Evolutionary conservation across 2,329 filamentous ascomycete genomes (phyloP).

Genomic region (Aulographum hederae): DNA sequence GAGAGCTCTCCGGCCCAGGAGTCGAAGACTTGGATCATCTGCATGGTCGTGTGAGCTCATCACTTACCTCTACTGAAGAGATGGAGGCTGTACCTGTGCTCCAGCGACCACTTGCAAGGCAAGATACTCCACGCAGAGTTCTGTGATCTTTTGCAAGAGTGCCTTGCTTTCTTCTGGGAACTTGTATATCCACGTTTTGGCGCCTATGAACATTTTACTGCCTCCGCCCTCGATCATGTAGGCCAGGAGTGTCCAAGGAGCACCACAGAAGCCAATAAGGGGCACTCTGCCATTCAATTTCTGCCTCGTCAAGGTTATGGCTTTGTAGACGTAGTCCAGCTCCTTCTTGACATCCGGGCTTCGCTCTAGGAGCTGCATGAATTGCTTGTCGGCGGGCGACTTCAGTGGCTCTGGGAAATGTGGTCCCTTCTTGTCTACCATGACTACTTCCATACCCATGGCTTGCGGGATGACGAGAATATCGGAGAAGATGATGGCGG

Average conservation of each 20-base stretch:
- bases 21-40: constrained; percentile 92
- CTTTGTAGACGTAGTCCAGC: constrained; percentile 88
- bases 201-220: constrained; percentile 83
- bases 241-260: constrained; percentile 90
- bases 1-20: constrained; percentile 94
- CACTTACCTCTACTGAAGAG: neutral
- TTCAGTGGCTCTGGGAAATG: constrained; percentile 77
- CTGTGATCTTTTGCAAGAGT: constrained; percentile 76
- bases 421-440: constrained; percentile 93
- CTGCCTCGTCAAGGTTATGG: constrained; percentile 75
- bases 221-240: constrained; percentile 99
- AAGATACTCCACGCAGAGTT: constrained; percentile 87
- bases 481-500: constrained; percentile 96
- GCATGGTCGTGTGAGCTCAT: constrained; percentile 1
- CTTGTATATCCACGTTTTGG: constrained; percentile 93
- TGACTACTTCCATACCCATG: constrained; percentile 96
- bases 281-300: constrained; percentile 82
- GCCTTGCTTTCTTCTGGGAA: constrained; percentile 65
- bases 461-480: constrained; percentile 96
- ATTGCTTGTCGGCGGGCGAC: constrained; percentile 68
- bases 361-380: constrained; percentile 54
- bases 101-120: constrained; percentile 84
- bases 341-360: constrained; percentile 71
- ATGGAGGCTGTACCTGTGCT: constrained; percentile 66
- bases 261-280: constrained; percentile 89